Evolutionary conservation across 1,139 yeast genomes (phyloP).

Genomic region (Yamadazyma jaroonii): DNA sequence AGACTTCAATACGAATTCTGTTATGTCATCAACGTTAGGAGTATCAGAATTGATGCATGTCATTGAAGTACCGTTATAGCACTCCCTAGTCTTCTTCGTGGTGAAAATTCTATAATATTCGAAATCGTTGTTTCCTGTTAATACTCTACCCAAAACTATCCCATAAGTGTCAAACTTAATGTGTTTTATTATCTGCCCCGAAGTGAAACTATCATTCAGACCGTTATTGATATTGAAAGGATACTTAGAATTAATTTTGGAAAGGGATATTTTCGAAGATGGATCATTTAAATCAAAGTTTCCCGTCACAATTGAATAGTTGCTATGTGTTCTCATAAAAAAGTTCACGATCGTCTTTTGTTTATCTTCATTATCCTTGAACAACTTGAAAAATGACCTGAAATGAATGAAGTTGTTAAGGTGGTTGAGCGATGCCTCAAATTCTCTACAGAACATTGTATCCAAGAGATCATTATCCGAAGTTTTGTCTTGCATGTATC

Average conservation of each 20-base stretch:
- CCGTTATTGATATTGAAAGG: conserved; percentile 1
- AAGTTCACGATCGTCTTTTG: conserved; percentile 2
- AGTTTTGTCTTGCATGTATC: conserved; percentile 9
- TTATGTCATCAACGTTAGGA: conserved; percentile 4
- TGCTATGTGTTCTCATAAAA: conserved; percentile 2
- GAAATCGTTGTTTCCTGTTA: neutral
- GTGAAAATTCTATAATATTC: conserved; percentile 14
- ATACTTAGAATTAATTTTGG: conserved; percentile 5
- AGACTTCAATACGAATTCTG: conserved; percentile 9
- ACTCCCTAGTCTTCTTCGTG: conserved; percentile 13
- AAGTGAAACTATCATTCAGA: conserved; percentile 1
- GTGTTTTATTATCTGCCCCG: conserved; percentile 17
- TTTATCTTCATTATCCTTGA: conserved; percentile 5
- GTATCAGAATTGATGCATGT: conserved; percentile 4
- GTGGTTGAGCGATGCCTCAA: conserved; percentile 12
- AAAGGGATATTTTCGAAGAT: conserved; percentile 10
- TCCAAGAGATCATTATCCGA: conserved; percentile 7
- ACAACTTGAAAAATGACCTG: conserved; percentile 12
- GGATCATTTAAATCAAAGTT: conserved; percentile 9
- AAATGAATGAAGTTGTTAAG: conserved; percentile 18
- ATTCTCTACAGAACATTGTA: conserved; percentile 10
- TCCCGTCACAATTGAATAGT: conserved; percentile 1
- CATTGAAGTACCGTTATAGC: conserved; percentile 11
- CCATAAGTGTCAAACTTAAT: conserved; percentile 15
- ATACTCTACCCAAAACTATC: conserved; percentile 13